Evolutionary conservation across 2,329 filamentous ascomycete species (phyloP), one percentile per base, ranked within the genome.

Genomic region (Helotiales sp.): DNA sequence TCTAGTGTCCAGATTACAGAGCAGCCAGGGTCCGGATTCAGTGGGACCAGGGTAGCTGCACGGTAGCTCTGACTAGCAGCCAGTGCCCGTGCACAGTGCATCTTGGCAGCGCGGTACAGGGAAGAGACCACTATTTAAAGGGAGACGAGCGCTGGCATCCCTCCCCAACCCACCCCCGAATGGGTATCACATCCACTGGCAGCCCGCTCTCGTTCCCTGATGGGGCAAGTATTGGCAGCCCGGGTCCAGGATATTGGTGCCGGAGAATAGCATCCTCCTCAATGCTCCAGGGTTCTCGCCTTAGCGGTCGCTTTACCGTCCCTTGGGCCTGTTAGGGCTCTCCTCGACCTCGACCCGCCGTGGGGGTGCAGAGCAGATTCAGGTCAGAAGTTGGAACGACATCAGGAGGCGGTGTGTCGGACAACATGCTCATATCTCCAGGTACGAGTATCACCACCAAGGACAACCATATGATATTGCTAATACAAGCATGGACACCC

Each of bases 161-260:
- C 46, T 31, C 25, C 5, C 15, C 13, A 19, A 27, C 24, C 15
- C 27, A 30, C 44, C 42, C 22, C 46, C 33, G n/a, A 47, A 48
- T n/a, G n/a, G 13, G 25, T n/a, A 47, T 24, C 33, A 44, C 31
- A 47, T 49, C 19, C 36, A 9, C 36, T 40, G 6, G 17, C 36
- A 9, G 36, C 36, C 15, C 36, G 19, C 8, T 6, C 15, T 17
- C 10, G 15, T n/a, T 27, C 40, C 5, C 40, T 3, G 19, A 12
- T n/a, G 15, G 22, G 6, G 22, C 36, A 52, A 57, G 60, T 64
- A 63, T 63, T 59, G 58, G 44, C 52, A 55, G 22, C 27, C 62
- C 61, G 65, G 63, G 54, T 60, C 66, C 42, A 64, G 66, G 64
- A 61, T 66, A 47, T 27, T 30, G 50, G 58, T 49, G 48, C 59